Percentiles rank a stretch among this genome's conserved stretches.
Conservation (phyloP, 805 yeast genomes). For the Lachancea meyersii region DNA sequence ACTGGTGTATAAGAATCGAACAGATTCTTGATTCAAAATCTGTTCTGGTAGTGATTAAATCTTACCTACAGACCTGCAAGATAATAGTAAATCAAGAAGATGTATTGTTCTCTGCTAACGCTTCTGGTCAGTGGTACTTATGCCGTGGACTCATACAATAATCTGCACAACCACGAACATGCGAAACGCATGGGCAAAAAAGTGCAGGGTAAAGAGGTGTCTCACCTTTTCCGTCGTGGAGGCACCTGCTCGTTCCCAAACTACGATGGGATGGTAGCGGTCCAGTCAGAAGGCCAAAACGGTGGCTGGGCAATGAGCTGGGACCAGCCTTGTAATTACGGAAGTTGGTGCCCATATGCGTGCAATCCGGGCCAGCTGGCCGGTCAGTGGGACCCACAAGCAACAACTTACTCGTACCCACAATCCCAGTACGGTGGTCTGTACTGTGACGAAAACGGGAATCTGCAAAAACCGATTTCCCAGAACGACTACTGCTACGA, state of each 20-base stretch:
- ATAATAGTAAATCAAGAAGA: neutral
- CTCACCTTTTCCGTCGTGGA: constrained; percentile 25
- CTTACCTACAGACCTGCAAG: neutral
- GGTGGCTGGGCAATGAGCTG: constrained; percentile 87
- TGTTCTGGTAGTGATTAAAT: too few relatives aligned
- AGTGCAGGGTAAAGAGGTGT: constrained; percentile 25
- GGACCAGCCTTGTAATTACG: constrained; percentile 66
- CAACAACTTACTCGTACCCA: constrained; percentile 70
- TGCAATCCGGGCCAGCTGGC: constrained; percentile 82
- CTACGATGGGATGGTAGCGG: constrained; percentile 60
- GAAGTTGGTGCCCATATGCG: constrained; percentile 86
- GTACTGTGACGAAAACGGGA: constrained; percentile 67
- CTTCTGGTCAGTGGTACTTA: constrained; percentile 3
- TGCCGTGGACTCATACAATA: constrained; percentile 7
- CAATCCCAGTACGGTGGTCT: constrained; percentile 79
- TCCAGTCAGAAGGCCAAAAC: constrained; percentile 50
- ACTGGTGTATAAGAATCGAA: too few relatives aligned
- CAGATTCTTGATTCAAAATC: too few relatives aligned
- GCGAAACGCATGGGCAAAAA: constrained; percentile 17
- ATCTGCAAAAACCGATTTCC: constrained; percentile 53
- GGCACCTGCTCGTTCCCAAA: constrained; percentile 64
- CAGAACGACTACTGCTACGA: constrained; percentile 60
- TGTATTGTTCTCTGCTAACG: neutral
- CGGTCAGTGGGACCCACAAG: constrained; percentile 82
- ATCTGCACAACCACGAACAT: constrained; percentile 19